Conservation (phyloP, 805 yeast species). For the Wickerhamiella occidentalis region DNA sequence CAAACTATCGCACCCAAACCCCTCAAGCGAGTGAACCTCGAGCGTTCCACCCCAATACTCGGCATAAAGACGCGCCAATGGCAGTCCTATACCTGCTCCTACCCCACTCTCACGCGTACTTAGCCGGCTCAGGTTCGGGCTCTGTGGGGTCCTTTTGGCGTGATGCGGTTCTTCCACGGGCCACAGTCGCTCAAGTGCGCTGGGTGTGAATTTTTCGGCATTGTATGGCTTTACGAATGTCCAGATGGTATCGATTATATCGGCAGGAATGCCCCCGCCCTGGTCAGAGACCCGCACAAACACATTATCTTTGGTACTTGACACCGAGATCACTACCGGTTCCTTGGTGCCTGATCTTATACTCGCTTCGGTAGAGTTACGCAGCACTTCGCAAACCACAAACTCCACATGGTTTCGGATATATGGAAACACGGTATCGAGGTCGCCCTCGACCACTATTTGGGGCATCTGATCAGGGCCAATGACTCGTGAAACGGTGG, state of each 20-base stretch:
- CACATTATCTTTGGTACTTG: constrained; percentile 53
- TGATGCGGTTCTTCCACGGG: constrained; percentile 16
- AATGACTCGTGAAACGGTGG: constrained; percentile 43
- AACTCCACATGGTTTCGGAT: constrained; percentile 79
- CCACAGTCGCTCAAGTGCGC: constrained; percentile 18
- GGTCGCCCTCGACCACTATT: constrained; percentile 61
- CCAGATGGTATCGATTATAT: constrained; percentile 58
- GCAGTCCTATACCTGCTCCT: constrained; percentile 77
- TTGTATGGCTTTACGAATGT: constrained; percentile 48
- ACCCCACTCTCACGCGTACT: constrained; percentile 61
- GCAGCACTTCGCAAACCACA: constrained; percentile 71
- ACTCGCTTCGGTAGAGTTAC: constrained; percentile 79
- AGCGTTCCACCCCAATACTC: constrained; percentile 95
- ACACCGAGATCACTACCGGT: constrained; percentile 66
- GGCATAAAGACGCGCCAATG: constrained; percentile 84
- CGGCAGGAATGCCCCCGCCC: constrained; percentile 72
- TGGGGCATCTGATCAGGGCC: constrained; percentile 40
- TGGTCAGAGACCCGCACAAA: constrained; percentile 72
- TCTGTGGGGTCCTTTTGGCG: constrained; percentile 4
- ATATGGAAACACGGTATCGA: constrained; percentile 59
- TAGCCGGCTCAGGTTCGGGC: constrained; percentile 43
- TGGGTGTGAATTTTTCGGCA: constrained; percentile 14
- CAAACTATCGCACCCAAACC: constrained; percentile 84
- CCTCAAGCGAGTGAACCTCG: constrained; percentile 71
- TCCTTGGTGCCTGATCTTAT: constrained; percentile 30